Percentiles rank a stretch among this genome's conserved stretches.
Evolutionary conservation across 352 stramenopile species (phyloP).

Genomic region (Blastocystis sp.): DNA sequence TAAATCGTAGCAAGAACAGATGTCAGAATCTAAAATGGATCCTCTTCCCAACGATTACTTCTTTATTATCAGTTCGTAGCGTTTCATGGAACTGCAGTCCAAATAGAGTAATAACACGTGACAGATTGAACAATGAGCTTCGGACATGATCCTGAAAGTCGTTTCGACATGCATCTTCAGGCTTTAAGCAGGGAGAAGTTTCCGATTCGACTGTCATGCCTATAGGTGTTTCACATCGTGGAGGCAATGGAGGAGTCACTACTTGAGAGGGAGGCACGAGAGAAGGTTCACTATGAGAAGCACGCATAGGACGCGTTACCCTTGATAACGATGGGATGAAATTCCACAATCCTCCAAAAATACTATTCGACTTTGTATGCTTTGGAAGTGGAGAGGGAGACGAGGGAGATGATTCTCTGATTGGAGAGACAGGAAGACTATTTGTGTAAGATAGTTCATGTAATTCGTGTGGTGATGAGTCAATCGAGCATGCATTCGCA

Average conservation of each 20-base stretch:
- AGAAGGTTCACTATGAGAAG: background rate
- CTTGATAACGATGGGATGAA: background rate
- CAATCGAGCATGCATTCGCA: background rate
- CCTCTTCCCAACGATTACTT: background rate
- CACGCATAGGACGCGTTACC: background rate
- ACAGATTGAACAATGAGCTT: background rate
- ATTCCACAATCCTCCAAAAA: background rate
- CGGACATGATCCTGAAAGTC: constrained; percentile 4
- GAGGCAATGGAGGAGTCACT: background rate
- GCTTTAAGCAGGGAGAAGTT: background rate
- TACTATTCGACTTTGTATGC: background rate
- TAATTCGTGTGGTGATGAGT: background rate
- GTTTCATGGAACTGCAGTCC: background rate
- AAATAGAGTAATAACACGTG: background rate
- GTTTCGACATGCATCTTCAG: background rate
- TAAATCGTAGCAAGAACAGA: constrained; percentile 3
- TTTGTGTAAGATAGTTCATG: background rate
- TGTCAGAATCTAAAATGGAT: constrained; percentile 17
- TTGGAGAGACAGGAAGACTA: background rate
- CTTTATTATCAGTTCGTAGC: background rate
- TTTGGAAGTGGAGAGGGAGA: background rate
- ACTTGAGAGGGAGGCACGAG: background rate
- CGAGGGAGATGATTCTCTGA: background rate
- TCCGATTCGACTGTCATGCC: background rate
- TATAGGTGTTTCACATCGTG: background rate